phyloP scores from a whole-genome alignment of 768 basidiomycete genomes.

The Calocera cornea region DNA sequence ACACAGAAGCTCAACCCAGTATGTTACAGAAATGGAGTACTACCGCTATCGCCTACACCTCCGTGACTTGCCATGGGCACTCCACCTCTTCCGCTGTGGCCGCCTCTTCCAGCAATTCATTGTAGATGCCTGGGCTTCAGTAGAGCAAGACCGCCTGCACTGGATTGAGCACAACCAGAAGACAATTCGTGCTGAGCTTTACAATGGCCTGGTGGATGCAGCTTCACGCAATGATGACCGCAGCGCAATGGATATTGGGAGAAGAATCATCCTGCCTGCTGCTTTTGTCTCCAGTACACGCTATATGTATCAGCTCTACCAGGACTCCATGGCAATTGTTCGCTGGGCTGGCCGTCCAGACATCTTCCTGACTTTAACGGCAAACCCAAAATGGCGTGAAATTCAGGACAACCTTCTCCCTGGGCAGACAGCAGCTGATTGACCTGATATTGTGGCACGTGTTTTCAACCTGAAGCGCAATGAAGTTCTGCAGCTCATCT shows the following conservation, averaged over 20 bases:
- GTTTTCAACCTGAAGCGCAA: constrained; percentile 36
- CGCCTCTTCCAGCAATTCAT: not conserved
- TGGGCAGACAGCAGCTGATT: constrained; percentile 12
- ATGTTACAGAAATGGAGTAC: not conserved
- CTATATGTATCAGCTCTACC: constrained; percentile 14
- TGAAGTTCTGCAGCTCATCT: constrained; percentile 26
- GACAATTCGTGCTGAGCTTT: constrained; percentile 5
- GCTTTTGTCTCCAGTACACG: constrained; percentile 10
- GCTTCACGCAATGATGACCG: not conserved
- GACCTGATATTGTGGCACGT: constrained; percentile 35
- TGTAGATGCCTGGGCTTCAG: constrained; percentile 7
- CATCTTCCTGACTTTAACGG: constrained; percentile 14
- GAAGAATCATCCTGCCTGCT: constrained; percentile 10
- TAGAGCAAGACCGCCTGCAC: not conserved
- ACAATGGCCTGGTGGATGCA: constrained; percentile 8
- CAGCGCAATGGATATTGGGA: constrained; percentile 3
- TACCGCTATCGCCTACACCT: constrained; percentile 2
- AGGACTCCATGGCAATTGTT: constrained; percentile 17
- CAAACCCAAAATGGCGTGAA: constrained; percentile 16
- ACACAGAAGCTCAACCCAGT: not conserved
- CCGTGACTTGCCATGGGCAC: not conserved
- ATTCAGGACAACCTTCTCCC: constrained; percentile 9
- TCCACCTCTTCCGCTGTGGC: not conserved
- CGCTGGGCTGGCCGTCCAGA: constrained; percentile 10
- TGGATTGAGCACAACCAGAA: constrained; percentile 6